Percentiles rank a stretch among this genome's conserved stretches.
Evolutionary conservation across 2,329 filamentous ascomycete species (phyloP).

Genomic region (Fusarium devonianum): DNA sequence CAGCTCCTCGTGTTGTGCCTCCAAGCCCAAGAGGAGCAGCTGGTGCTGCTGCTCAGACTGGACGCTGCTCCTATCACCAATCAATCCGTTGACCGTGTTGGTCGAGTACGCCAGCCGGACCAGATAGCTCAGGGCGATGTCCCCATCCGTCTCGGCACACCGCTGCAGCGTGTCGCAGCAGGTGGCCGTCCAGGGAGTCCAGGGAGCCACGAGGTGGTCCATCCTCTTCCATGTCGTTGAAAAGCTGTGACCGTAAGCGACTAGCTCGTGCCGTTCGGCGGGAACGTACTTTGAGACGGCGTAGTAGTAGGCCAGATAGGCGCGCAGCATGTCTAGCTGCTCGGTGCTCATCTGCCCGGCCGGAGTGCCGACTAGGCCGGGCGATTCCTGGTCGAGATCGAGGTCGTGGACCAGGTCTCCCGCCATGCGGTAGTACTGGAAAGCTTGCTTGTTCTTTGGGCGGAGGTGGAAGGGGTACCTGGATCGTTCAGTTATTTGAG

Average conservation of each 20-base stretch:
- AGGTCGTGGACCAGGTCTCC: constrained; percentile 59
- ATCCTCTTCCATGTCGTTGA: constrained; percentile 49
- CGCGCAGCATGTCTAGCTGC: constrained; percentile 53
- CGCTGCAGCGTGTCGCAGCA: constrained; percentile 56
- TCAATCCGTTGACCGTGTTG: constrained; percentile 48
- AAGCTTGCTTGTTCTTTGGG: constrained; percentile 57
- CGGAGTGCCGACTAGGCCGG: background rate
- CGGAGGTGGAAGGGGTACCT: constrained; percentile 65
- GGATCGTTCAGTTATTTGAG: background rate
- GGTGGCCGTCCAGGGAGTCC: constrained; percentile 52
- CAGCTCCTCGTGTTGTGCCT: constrained; percentile 54
- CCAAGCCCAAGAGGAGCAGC: constrained; percentile 57
- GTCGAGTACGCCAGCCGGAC: constrained; percentile 51
- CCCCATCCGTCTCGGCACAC: constrained; percentile 47
- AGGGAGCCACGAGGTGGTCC: constrained; percentile 43
- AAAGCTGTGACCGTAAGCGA: constrained; percentile 45
- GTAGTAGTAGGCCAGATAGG: constrained; percentile 57
- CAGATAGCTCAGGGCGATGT: constrained; percentile 54
- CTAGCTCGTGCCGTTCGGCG: background rate
- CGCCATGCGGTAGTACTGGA: constrained; percentile 61
- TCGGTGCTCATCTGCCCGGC: constrained; percentile 10
- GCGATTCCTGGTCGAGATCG: constrained; percentile 54
- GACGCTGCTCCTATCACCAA: constrained; percentile 38
- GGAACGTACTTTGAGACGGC: constrained; percentile 50
- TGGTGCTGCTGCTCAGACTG: constrained; percentile 50